These are phyloP conservation scores for Graphiopsis chlorocephala DNA, from an alignment of 2,329 filamentous ascomycete species.

Conservation along the genomic window DNA sequence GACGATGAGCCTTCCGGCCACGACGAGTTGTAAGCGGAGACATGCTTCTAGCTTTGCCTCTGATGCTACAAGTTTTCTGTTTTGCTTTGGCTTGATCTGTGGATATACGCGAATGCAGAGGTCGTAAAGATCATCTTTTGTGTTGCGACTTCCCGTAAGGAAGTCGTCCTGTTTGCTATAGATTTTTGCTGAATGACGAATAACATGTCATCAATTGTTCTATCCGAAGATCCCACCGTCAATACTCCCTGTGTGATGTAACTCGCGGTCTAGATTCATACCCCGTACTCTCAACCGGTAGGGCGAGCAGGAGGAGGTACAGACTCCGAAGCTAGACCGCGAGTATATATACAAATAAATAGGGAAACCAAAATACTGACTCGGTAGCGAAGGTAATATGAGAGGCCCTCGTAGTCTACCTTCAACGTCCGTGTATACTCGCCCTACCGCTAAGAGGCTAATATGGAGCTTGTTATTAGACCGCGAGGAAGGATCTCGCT, in stretches of 20 bases:
- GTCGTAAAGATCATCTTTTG: background rate
- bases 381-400: too few relatives aligned
- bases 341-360: too few relatives aligned
- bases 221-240: background rate
- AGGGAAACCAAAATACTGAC: too few relatives aligned
- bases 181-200: constrained; percentile 13
- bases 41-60: background rate
- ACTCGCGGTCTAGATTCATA: too few relatives aligned
- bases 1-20: constrained; percentile 60
- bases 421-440: too few relatives aligned
- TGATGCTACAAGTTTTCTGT: background rate
- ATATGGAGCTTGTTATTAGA: too few relatives aligned
- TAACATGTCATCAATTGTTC: background rate
- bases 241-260: background rate
- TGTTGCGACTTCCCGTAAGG: background rate
- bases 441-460: too few relatives aligned
- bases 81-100: constrained; percentile 3
- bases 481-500: background rate
- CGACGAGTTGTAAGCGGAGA: constrained; percentile 46
- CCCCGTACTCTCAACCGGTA: too few relatives aligned
- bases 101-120: constrained; percentile 10
- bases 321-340: too few relatives aligned
- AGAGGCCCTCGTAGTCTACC: too few relatives aligned
- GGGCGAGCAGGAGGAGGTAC: too few relatives aligned
- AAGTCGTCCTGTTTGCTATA: constrained; percentile 11